Evolutionary conservation across 176 grass and related monocot genomes (phyloP).

Genomic region (Bromus sterilis): DNA sequence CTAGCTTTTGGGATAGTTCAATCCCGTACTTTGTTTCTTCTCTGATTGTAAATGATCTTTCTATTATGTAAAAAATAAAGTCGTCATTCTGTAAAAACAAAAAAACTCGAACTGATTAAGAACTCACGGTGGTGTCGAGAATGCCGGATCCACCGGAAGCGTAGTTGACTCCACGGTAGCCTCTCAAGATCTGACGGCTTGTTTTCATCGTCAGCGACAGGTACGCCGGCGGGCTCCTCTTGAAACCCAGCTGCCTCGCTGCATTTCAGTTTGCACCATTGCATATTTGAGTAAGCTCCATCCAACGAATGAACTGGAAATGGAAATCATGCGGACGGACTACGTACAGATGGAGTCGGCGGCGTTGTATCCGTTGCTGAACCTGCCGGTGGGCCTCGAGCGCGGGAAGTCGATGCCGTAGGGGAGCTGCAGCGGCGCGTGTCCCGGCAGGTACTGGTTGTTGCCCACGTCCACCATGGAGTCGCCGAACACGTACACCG

Average conservation of each 20-base stretch:
- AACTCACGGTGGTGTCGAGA: conserved; percentile 48
- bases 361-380: conserved; percentile 66
- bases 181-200: conserved; percentile 26
- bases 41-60: no score
- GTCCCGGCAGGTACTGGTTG: conserved; percentile 32
- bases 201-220: conserved; percentile 29
- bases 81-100: no score
- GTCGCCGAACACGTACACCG: conserved; percentile 55
- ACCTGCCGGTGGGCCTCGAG: conserved; percentile 33
- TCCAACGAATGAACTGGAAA: neutral
- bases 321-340: no score
- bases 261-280: neutral
- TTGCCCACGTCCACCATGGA: conserved; percentile 52
- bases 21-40: no score
- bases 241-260: conserved; percentile 55
- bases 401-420: conserved; percentile 47
- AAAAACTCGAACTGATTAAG: neutral
- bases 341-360: conserved; percentile 36
- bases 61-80: no score
- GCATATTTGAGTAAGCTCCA: neutral
- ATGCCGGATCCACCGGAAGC: conserved; percentile 56
- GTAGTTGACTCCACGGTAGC: conserved; percentile 42
- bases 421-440: conserved; percentile 22
- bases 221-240: conserved; percentile 53
- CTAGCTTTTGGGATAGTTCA: no score